These are phyloP conservation scores for Ophiostoma sp. DNA, from an alignment of 2,329 filamentous ascomycete species.

Conservation along the genomic window DNA sequence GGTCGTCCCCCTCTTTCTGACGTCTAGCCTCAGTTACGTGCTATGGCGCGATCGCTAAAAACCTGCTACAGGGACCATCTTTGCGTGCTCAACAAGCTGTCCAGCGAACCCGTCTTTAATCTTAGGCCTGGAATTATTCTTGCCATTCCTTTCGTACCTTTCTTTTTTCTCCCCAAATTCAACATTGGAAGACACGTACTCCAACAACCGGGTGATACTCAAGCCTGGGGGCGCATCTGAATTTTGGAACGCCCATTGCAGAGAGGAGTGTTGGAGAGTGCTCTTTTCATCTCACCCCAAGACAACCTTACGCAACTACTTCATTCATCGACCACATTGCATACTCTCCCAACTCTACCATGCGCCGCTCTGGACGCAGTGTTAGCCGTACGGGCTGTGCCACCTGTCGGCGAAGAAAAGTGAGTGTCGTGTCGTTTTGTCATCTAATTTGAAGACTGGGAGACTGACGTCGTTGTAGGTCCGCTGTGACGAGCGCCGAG, in stretches of 20 bases:
- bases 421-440: not conserved
- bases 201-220: no score
- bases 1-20: not conserved
- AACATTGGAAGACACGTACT: no score
- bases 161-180: not conserved
- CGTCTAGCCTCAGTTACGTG: not conserved
- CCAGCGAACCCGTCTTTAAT: not conserved
- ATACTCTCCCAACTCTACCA: not conserved
- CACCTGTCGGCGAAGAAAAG: constrained; percentile 20
- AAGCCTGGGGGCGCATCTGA: no score
- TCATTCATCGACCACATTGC: not conserved
- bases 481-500: constrained; percentile 14
- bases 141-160: not conserved
- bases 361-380: constrained; percentile 9
- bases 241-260: not conserved
- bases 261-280: not conserved
- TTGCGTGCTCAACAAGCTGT: not conserved
- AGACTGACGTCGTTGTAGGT: not conserved
- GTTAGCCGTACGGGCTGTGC: constrained; percentile 21
- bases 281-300: not conserved
- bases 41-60: constrained; percentile 4
- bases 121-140: not conserved
- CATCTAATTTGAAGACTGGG: no score
- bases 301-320: not conserved
- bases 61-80: not conserved